phyloP scores from a whole-genome alignment of 345 rosid genomes.

The Trapa bicornis region DNA sequence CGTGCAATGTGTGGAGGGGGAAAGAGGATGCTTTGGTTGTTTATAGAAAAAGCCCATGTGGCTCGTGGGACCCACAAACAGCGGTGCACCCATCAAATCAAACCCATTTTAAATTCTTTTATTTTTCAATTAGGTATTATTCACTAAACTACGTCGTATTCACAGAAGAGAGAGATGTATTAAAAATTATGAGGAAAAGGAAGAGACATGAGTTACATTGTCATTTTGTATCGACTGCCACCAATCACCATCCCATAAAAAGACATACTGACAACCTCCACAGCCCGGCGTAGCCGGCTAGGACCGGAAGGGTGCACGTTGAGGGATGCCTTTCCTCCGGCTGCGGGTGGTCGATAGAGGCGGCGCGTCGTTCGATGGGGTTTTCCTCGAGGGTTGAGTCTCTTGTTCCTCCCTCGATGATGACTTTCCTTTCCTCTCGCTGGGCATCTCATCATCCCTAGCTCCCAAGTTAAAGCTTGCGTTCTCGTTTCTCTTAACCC shows the following conservation, averaged over 20 bases:
- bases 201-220: not conserved
- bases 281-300: constrained; percentile 7
- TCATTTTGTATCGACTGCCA: not conserved
- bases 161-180: not conserved
- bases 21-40: too few species aligned
- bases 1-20: too few species aligned
- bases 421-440: constrained; percentile 25
- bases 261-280: not conserved
- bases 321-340: constrained; percentile 85
- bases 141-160: not conserved
- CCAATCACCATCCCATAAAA: constrained; percentile 2
- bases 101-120: too few species aligned
- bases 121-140: not conserved
- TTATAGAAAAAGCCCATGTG: too few species aligned
- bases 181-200: not conserved
- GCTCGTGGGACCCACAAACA: too few species aligned
- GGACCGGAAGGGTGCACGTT: constrained; percentile 68
- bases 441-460: constrained; percentile 23
- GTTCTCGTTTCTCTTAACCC: constrained; percentile 51
- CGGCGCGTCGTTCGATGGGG: constrained; percentile 43
- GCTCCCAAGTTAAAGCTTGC: constrained; percentile 37
- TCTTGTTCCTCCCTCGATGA: constrained; percentile 22
- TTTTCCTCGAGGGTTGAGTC: constrained; percentile 37
- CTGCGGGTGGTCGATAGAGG: constrained; percentile 42
- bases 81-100: too few species aligned